phyloP scores from a whole-genome alignment of 768 basidiomycete genomes.

The Chalciporus piperatus region DNA sequence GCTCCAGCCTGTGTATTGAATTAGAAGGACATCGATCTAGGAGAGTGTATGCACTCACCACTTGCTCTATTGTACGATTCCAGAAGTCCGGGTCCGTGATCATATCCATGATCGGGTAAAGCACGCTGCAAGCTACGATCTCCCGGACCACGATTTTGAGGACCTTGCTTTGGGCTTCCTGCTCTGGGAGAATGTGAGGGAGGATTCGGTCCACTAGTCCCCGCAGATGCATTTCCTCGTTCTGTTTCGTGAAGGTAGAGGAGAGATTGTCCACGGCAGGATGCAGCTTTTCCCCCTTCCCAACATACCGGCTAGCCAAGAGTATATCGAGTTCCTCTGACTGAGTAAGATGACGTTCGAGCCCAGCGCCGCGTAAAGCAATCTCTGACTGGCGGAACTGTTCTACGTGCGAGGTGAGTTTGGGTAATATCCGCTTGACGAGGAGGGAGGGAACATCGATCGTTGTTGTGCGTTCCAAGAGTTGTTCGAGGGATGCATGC shows the following conservation, averaged over 20 bases:
- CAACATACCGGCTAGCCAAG: constrained; percentile 77
- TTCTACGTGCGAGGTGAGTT: constrained; percentile 84
- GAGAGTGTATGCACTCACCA: constrained; percentile 52
- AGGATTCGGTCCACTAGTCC: constrained; percentile 68
- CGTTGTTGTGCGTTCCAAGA: constrained; percentile 52
- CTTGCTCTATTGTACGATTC: constrained; percentile 90
- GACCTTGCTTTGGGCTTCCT: constrained; percentile 67
- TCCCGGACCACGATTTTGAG: constrained; percentile 77
- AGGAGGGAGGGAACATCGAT: constrained; percentile 75
- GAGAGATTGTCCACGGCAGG: constrained; percentile 86
- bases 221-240: constrained; percentile 84
- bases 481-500: constrained; percentile 57
- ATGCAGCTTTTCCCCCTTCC: constrained; percentile 66
- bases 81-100: constrained; percentile 95
- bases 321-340: constrained; percentile 88
- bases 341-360: constrained; percentile 81
- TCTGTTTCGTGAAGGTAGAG: constrained; percentile 84
- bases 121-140: constrained; percentile 74
- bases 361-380: constrained; percentile 74
- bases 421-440: constrained; percentile 85
- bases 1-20: constrained; percentile 50
- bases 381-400: constrained; percentile 89
- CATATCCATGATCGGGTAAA: constrained; percentile 91
- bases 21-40: constrained; percentile 9
- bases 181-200: constrained; percentile 69